Base-by-base conservation (phyloP, 2,329 filamentous ascomycete genomes). In the Epichloe hybrida region DNA sequence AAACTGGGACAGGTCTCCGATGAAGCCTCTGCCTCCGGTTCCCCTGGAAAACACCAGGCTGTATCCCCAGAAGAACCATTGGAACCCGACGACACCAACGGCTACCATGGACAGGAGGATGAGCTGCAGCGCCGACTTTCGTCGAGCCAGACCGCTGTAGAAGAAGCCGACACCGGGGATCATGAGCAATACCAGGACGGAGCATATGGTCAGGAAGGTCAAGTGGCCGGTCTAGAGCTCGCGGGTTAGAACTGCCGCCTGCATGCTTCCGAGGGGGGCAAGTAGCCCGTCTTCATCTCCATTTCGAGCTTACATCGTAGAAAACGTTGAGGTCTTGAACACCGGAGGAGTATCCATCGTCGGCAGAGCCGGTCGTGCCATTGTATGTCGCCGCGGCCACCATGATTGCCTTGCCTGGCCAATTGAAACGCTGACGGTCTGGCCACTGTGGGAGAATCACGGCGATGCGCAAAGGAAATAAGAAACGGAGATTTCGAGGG, bases 31-130 rank as follows among this genome's bases (percentile, higher is more conserved):
- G 52, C 86, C 86, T 21, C 80, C 13, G 13, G 47, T 49, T n/a
- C 47, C 80, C 67, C 89, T 86, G 6, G 86, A 89, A 68, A 94
- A 95, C 55, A 87, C 77, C 48, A 95, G 72, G 11, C 86, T 91
- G 68, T 91, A 95, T 46, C 88, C 88, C 88, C 88, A 95, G 73
- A 95, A 91, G 73, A 94, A 95, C 88, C 89, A 95, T 64, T 95
- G 88, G 69, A 95, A 94, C 47, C 81, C 83, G 54, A 89, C 80
- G 56, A 94, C 80, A 11, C 80, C 86, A 4, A 84, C 79, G 15
- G 86, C 83, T 72, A 95, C 84, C 71, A 95, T 79, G 13, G 86
- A 86, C 4, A 95, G 76, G 77, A 87, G 90, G 66, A 95, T 84
- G 54, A 95, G 76, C 17, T 88, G 87, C 50, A 95, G 75, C 4